Evolutionary conservation across 352 stramenopile species (phyloP), one percentile per base, ranked within the genome.

Genomic region (Phytophthora syringae): DNA sequence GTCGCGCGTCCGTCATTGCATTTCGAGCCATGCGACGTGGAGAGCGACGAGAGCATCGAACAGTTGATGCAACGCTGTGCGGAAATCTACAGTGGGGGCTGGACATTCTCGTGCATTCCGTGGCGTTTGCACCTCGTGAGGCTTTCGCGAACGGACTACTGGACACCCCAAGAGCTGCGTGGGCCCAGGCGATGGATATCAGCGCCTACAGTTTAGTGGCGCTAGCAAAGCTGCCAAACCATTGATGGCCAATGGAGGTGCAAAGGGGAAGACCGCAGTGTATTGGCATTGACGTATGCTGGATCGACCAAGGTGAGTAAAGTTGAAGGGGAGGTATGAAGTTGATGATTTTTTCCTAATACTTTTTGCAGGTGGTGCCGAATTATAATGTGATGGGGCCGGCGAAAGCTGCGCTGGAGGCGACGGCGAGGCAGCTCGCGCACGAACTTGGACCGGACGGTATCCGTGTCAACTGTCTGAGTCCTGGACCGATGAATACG

Each of bases 341-440:
- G 45, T 54, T 37, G 15, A 13, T 50, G 16, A 60, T n/a, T 56
- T 18, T 32, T 53, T 28, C 55, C 90, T 64, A 2, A n/a, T 43
- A 22, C 12, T 22, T 43, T 43, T 21, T 43, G n/a, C 15, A 74
- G 66, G 88, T 95, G 34, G 81, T 98, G 37, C 91, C 88, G 12
- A 92, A 84, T 48, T 98, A 98, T 77, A 94, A 96, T 60, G 73
- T 94, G 16, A 98, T 98, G 93, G 93, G 93, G 5, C 91, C 91
- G 5, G 90, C 89, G 16, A 98, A 98, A n/a, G 93, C 91, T 28
- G 86, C 88, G 7, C 77, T 98, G 6, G 93, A 98, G 60, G 85
- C 88, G 6, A 90, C 84, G 13, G 74, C 91, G 20, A 75, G 92
- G 24, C 86, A 92, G 28, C 70, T 98, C 4, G 93, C 93, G 20